Conservation (phyloP, 768 basidiomycete genomes). For the Trametes cubensis region DNA sequence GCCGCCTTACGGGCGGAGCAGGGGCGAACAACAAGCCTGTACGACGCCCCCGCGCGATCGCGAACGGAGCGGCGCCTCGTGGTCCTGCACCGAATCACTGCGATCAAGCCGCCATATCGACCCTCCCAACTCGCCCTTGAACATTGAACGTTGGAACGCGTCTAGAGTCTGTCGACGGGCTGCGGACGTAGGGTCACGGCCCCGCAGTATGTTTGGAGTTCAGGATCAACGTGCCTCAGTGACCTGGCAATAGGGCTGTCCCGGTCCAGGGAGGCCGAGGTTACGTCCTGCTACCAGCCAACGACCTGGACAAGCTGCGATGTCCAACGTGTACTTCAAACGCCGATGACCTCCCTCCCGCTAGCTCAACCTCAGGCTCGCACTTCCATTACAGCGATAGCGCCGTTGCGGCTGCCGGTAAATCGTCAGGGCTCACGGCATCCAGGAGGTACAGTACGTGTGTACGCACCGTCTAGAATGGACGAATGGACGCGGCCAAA, state of each 20-base stretch:
- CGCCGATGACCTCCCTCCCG: not conserved
- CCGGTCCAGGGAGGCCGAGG: too few species aligned
- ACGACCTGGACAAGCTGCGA: not conserved
- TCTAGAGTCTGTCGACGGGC: too few species aligned
- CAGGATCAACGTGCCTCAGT: too few species aligned
- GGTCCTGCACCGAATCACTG: conserved; percentile 3
- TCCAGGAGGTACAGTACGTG: too few species aligned
- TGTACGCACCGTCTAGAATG: too few species aligned
- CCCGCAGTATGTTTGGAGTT: too few species aligned
- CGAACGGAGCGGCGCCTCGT: not conserved
- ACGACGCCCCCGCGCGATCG: conserved; percentile 12
- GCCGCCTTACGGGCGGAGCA: not conserved
- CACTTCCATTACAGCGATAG: too few species aligned
- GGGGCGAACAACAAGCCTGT: conserved; percentile 7
- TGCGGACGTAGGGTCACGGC: too few species aligned
- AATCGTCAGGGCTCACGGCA: not conserved
- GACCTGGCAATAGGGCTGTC: too few species aligned
- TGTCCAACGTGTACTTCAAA: not conserved
- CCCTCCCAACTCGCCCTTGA: too few species aligned
- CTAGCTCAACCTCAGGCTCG: not conserved
- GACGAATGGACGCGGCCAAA: too few species aligned
- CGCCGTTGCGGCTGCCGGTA: not conserved
- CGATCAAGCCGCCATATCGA: not conserved
- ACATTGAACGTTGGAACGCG: too few species aligned
- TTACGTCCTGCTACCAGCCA: not conserved